Base-by-base conservation (phyloP, 2,329 filamentous ascomycete species). In the Pseudogymnoascus verrucosus region DNA sequence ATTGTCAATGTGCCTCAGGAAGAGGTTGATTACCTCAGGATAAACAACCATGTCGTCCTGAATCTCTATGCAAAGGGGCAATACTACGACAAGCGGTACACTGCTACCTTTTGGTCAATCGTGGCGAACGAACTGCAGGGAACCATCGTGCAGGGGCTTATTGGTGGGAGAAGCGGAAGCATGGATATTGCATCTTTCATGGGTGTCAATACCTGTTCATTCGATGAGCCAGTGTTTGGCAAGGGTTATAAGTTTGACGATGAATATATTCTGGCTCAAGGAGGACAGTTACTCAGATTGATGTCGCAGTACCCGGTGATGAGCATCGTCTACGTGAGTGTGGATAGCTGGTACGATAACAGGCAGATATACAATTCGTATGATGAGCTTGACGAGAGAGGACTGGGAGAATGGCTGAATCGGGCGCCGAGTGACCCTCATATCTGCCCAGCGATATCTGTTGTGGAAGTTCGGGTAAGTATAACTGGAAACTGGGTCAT, bases 181-280 rank as follows among this genome's bases (percentile, higher is more conserved):
- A 44, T 62, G 36, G 60, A 62, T n/a, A 62, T 62, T 44, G 60
- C 60, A 3, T 12, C 39, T n/a, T 62, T 62, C 19, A 62, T 62
- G 39, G 34, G 36, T 10, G 60, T 54, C 16, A 62, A 62, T 44
- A 51, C 12, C 21, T 40, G 28, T 16, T n/a, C 60, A 7, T 62
- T 39, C 10, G 60, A 62, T 26, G 60, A 62, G 37, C 60, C 39
- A n/a, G 8, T 62, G 16, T 44, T 62, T n/a, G 8, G n/a, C 26
- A 5, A 16, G 4, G 11, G 11, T n/a, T 31, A 12, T 16, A 19
- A 19, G 8, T 54, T 54, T 19, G 47, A 54, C 3, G n/a, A 54
- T 12, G 44, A 21, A 0, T 51, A 51, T 51, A 16, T 51, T 11
- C 23, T n/a, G 26, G 44, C 44, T 4, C 44, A 51, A n/a, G 44